Evolutionary conservation across 2,329 filamentous ascomycete species (phyloP), one percentile per base, ranked within the genome.

Genomic region (Fusarium humuli): DNA sequence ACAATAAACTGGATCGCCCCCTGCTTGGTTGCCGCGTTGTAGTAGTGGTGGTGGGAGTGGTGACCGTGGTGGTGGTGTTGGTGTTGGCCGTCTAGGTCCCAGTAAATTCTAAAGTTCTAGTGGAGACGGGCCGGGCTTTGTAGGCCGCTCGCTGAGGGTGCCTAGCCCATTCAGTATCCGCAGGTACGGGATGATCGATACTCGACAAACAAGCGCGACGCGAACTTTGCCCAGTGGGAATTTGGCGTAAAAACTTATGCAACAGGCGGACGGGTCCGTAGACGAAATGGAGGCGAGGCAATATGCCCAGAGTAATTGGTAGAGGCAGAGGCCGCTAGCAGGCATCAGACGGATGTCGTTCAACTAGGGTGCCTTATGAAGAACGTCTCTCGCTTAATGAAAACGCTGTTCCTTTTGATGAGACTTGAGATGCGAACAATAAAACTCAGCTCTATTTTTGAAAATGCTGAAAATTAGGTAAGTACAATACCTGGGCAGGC

Each of bases 21-120:
- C 72, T 74, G 70, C 59, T 61, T 62, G 65, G 70, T 68, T 74
- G 70, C 67, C 71, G 62, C 63, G 67, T 74, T 70, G 72, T 62
- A 69, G 67, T 61, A 57, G 63, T 68, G 50, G 72, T 73, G 63
- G 70, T 73, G 70, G 70, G 56, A 68, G 70, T 73, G 72, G 70
- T 74, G 72, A 65, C 67, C 67, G 72, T 70, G 61, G 69, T 68
- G 71, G 71, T 71, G 55, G 63, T 66, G 63, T 65, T 65, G 61
- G 65, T 70, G 67, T 53, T 73, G 69, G 67, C 61, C 64, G 63
- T 48, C 48, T 27, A 45, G 59, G 63, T 66, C 61, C 63, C 63
- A 66, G 55, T 67, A 66, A 71, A 71, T 71, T 71, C 59, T 58
- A 69, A 71, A 56, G 58, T 69, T 71, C 49, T 71, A 69, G 69